Evolutionary conservation across 2,329 filamentous ascomycete genomes (phyloP).

Genomic region (Claviceps sp.): DNA sequence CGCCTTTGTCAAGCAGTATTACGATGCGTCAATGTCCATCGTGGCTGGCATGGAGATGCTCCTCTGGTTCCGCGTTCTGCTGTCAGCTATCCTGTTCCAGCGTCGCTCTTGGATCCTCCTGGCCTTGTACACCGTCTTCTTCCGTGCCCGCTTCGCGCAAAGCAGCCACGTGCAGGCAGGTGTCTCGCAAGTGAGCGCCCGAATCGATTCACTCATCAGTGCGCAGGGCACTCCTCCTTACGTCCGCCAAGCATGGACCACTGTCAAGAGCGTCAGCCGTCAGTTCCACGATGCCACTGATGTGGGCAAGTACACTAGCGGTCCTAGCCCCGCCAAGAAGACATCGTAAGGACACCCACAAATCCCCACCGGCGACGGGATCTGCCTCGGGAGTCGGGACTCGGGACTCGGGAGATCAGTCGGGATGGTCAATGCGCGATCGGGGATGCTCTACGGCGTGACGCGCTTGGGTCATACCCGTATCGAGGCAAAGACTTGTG

Average conservation of each 20-base stretch:
- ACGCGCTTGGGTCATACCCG: no score
- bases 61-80: conserved; percentile 71
- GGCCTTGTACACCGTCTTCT: conserved; percentile 75
- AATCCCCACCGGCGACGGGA: not conserved
- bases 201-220: conserved; percentile 69
- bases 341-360: conserved; percentile 20
- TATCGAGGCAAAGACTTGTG: no score
- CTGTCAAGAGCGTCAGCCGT: conserved; percentile 56
- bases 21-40: conserved; percentile 88
- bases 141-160: conserved; percentile 80
- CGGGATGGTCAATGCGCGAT: not conserved
- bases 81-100: conserved; percentile 76
- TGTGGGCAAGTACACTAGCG: conserved; percentile 55
- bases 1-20: conserved; percentile 94
- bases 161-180: conserved; percentile 85
- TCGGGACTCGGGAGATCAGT: not conserved
- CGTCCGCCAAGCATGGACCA: conserved; percentile 68
- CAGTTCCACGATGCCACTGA: conserved; percentile 74
- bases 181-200: conserved; percentile 57
- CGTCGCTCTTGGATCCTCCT: conserved; percentile 85
- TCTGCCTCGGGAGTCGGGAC: not conserved
- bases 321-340: conserved; percentile 38
- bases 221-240: conserved; percentile 77
- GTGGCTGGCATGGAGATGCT: conserved; percentile 80
- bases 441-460: no score